A percentile compares a stretch with the other conserved stretches of the same genome.
phyloP scores from a whole-genome alignment of 768 basidiomycete species.

The Phaeolepiota aurea region DNA sequence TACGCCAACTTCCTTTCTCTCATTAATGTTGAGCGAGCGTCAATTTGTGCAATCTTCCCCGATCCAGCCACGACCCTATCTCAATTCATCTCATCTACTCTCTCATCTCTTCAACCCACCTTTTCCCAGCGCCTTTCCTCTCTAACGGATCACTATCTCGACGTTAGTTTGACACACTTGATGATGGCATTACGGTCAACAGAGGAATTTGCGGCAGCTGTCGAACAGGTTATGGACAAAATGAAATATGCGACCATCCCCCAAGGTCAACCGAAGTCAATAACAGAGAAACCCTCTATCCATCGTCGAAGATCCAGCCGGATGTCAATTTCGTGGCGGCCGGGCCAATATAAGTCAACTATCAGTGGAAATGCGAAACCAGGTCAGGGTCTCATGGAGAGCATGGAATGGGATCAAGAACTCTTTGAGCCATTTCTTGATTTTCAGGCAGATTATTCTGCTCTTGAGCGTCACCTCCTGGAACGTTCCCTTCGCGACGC shows the following conservation, averaged over 20 bases:
- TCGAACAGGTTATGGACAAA: constrained; percentile 75
- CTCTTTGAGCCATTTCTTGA: constrained; percentile 94
- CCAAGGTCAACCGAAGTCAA: constrained; percentile 5
- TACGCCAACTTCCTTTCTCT: constrained; percentile 59
- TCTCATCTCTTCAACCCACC: constrained; percentile 75
- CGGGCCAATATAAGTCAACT: constrained; percentile 24
- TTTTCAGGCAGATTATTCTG: constrained; percentile 77
- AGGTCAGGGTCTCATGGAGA: constrained; percentile 18
- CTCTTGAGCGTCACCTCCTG: constrained; percentile 67
- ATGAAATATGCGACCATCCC: constrained; percentile 30
- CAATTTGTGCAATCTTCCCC: constrained; percentile 82
- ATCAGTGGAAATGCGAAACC: constrained; percentile 13
- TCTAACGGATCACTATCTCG: constrained; percentile 56
- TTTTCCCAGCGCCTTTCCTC: constrained; percentile 71
- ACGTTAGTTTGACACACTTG: constrained; percentile 57
- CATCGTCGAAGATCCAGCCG: constrained; percentile 50
- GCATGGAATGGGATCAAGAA: constrained; percentile 79
- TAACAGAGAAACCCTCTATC: constrained; percentile 17
- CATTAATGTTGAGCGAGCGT: constrained; percentile 61
- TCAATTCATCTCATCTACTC: constrained; percentile 71
- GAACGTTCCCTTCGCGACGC: constrained; percentile 47
- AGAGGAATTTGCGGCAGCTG: constrained; percentile 71
- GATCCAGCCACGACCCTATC: constrained; percentile 73
- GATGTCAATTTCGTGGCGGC: constrained; percentile 59
- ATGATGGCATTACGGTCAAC: constrained; percentile 67